phyloP scores from a whole-genome alignment of 2,329 filamentous ascomycete genomes.

The Cordyceps tenuipes region DNA sequence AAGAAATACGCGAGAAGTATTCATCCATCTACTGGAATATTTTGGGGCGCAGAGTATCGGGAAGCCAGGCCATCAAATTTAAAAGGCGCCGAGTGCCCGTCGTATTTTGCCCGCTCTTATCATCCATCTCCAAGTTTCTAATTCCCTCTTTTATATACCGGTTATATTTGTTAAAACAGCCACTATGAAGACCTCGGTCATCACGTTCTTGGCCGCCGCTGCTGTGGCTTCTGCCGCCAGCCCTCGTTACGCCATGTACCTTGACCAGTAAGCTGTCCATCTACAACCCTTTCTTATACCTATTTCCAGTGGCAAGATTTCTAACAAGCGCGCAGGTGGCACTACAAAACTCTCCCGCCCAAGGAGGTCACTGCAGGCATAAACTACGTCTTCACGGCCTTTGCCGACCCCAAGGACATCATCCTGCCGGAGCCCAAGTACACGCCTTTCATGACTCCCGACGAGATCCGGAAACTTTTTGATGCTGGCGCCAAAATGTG shows the following conservation, averaged over 20 bases:
- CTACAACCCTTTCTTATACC: neutral
- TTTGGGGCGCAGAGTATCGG: too few species aligned
- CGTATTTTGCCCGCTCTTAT: neutral
- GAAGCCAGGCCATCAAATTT: too few species aligned
- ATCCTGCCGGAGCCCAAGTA: conserved; percentile 34
- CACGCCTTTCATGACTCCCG: conserved; percentile 45
- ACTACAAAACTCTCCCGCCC: conserved; percentile 23
- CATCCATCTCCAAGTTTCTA: too few species aligned
- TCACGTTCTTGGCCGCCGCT: conserved; percentile 14
- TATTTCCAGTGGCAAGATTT: neutral
- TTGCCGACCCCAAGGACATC: conserved; percentile 43
- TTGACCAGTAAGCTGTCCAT: conserved; percentile 33
- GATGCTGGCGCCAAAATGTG: conserved; percentile 47
- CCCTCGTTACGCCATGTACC: conserved; percentile 33
- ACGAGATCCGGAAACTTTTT: conserved; percentile 44
- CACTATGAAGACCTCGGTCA: neutral
- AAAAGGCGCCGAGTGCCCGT: too few species aligned
- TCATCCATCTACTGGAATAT: too few species aligned
- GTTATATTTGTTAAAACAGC: neutral
- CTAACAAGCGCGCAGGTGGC: conserved; percentile 31
- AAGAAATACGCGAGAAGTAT: too few species aligned
- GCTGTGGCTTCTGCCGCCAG: conserved; percentile 15
- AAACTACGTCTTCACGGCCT: conserved; percentile 47
- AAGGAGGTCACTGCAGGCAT: conserved; percentile 34
- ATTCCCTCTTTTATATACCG: neutral